Evolutionary conservation across 441 rosid genomes (phyloP), one percentile per base, ranked within the genome.

Genomic region (Dalechampia spathulata): DNA sequence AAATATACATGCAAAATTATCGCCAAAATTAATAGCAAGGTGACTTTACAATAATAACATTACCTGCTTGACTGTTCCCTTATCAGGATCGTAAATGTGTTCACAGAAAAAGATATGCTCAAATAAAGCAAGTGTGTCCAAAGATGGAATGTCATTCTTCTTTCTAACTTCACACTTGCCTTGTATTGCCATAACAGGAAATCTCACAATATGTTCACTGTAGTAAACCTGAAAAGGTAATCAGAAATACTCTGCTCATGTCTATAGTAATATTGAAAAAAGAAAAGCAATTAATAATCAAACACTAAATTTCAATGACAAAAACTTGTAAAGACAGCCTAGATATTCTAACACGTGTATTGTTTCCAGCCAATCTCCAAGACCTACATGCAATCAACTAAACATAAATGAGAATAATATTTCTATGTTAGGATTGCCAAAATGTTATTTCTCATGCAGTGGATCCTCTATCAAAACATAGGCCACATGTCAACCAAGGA

Each of bases 141-240:
- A 49, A 19, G 75, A 49, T 6, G 87, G 81, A 68, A 87, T 44
- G 55, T 87, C 87, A 52, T 9, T 62, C 67, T 74, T 87, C 81
- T 71, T 87, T 71, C 85, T 75, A 43, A 90, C 85, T 70, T 87
- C 89, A 70, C 91, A 85, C 69, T 80, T 90, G 39, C 96, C 90
- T 70, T 74, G 73, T 52, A 87, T 52, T 26, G 64, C 61, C 52
- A 42, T 78, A 23, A 76, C 70, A 46, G 68, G 61, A 49, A 90
- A 26, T 45, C 44, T 12, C 16, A 28, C 25, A 47, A 59, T 75
- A 46, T 81, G 82, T 55, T 85, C 78, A 50, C 84, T 90, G 72
- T 74, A 85, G 60, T 81, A 90, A 28, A 89, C 58, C 97, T 89
- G 80, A 66, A 67, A n/a, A n/a, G n/a, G n/a, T n/a, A n/a, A n/a